These are phyloP conservation scores for Jacaranda copaia DNA, from an alignment of 257 asterid species.

Conservation along the genomic window DNA sequence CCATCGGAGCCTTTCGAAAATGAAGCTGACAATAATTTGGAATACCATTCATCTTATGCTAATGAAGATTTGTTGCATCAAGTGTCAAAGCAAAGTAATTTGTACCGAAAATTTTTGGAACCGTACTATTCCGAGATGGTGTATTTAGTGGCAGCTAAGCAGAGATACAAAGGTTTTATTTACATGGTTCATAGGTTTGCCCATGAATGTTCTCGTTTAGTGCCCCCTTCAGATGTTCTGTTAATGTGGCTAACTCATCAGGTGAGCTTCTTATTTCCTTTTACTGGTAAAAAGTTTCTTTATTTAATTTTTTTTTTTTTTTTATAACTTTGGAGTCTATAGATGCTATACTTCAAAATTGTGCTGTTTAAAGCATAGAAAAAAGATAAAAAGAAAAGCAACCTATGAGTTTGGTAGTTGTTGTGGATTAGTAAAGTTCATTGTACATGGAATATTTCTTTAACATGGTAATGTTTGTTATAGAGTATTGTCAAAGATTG, in stretches of 20 bases:
- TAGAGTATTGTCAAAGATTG: conserved; percentile 14
- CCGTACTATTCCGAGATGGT: conserved; percentile 79
- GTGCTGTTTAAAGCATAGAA: background rate
- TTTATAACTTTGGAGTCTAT: background rate
- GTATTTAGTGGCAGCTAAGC: conserved; percentile 80
- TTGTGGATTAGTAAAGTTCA: background rate
- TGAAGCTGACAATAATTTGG: conserved; percentile 46
- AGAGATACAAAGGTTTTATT: conserved; percentile 75
- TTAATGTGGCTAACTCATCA: conserved; percentile 88
- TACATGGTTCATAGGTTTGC: conserved; percentile 66
- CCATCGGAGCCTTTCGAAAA: conserved; percentile 81
- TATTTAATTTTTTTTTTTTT: background rate
- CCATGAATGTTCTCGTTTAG: conserved; percentile 58
- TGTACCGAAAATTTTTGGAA: conserved; percentile 56
- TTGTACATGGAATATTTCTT: conserved; percentile 8
- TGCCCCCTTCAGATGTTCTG: conserved; percentile 85
- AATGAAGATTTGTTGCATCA: conserved; percentile 61
- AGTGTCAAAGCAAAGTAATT: conserved; percentile 58
- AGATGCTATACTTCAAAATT: background rate
- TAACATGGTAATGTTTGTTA: conserved; percentile 8
- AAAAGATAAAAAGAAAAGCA: background rate
- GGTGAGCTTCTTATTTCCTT: conserved; percentile 46
- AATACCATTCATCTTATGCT: conserved; percentile 11
- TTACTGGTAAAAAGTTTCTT: background rate
- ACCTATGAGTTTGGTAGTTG: conserved; percentile 7